phyloP scores from a whole-genome alignment of 129 eudicot species.

The Chrysanthemum lavandulifolium region DNA sequence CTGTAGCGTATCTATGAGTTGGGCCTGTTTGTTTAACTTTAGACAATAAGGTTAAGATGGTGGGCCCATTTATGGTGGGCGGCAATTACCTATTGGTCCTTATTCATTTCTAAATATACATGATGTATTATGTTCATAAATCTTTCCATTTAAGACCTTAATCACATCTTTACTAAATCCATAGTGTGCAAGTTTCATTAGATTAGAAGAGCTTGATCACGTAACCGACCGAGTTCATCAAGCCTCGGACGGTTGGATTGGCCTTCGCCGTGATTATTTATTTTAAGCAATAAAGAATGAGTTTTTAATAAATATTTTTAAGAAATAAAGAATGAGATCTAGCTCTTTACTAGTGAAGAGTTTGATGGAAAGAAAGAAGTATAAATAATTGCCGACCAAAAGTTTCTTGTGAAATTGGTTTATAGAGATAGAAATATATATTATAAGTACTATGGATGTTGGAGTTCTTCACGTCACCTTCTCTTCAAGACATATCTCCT shows the following conservation, averaged over 20 bases:
- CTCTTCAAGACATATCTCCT: slow-evolving; percentile 25
- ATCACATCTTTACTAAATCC: neutral
- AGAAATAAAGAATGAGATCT: neutral
- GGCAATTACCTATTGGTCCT: neutral
- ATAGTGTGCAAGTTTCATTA: neutral
- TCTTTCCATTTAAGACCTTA: neutral
- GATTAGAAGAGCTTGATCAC: neutral
- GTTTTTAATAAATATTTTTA: neutral
- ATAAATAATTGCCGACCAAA: slow-evolving; percentile 57
- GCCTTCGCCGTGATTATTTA: neutral
- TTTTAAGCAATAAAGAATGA: neutral
- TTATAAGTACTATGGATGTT: slow-evolving; percentile 32
- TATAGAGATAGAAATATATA: slow-evolving; percentile 14
- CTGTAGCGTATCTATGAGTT: slow-evolving; percentile 21
- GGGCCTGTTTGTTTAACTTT: slow-evolving; percentile 15
- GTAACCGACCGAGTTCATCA: neutral
- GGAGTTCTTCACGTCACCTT: slow-evolving; percentile 80
- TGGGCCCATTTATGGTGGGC: slow-evolving; percentile 13
- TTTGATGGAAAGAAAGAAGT: slow-evolving; percentile 1
- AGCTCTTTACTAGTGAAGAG: neutral
- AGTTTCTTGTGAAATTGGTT: slow-evolving; percentile 62
- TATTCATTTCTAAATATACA: neutral
- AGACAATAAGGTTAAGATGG: slow-evolving; percentile 17
- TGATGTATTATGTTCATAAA: neutral
- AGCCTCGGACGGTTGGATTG: too few relatives aligned